These are phyloP conservation scores for Diplotaxis tenuifolia DNA, from an alignment of 345 rosid genomes.

Conservation along the genomic window DNA sequence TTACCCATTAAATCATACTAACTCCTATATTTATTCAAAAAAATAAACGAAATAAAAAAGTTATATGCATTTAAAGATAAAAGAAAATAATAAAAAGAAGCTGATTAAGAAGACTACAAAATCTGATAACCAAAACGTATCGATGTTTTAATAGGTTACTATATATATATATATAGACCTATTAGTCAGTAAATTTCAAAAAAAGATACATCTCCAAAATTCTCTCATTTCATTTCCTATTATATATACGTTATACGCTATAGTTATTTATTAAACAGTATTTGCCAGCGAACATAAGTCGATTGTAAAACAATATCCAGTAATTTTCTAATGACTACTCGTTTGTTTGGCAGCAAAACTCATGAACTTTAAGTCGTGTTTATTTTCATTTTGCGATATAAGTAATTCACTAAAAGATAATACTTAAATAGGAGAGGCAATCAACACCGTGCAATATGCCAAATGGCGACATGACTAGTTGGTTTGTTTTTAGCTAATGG, in stretches of 20 bases:
- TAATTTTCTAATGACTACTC: background rate
- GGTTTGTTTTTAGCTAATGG: background rate
- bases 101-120: slow-evolving; percentile 12
- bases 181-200: slow-evolving; percentile 23
- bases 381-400: background rate
- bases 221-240: slow-evolving; percentile 6
- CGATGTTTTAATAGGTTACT: slow-evolving; percentile 13
- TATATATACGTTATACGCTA: background rate
- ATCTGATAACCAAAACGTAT: slow-evolving; percentile 17
- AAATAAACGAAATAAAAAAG: background rate
- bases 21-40: background rate
- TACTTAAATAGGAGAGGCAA: background rate
- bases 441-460: background rate
- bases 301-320: slow-evolving; percentile 5
- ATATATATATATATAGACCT: background rate
- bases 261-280: background rate
- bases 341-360: slow-evolving; percentile 13
- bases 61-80: background rate
- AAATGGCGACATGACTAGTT: background rate
- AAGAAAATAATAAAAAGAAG: background rate
- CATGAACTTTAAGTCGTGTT: background rate
- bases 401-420: background rate
- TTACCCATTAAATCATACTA: slow-evolving; percentile 23
- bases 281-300: slow-evolving; percentile 5
- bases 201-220: slow-evolving; percentile 13